A percentile compares a stretch with the other conserved stretches of the same genome.
Evolutionary conservation across 2,329 filamentous ascomycete genomes (phyloP).

Genomic region (Fusarium tuaranense): DNA sequence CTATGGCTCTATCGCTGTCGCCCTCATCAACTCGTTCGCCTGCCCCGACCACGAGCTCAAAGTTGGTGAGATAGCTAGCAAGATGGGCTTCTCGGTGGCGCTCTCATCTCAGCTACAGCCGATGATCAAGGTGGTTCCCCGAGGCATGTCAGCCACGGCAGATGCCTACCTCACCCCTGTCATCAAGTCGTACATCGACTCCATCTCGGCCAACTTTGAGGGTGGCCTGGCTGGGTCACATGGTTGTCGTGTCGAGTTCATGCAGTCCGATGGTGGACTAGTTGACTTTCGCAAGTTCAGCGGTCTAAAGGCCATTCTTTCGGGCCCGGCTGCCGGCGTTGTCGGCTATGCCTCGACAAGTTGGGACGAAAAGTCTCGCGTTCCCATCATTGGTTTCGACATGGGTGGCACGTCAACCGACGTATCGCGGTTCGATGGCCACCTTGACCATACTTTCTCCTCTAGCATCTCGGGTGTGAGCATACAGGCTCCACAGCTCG

Average conservation of each 20-base stretch:
- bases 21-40: not conserved
- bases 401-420: conserved; percentile 80
- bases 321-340: conserved; percentile 81
- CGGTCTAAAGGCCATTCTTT: conserved; percentile 76
- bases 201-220: conserved; percentile 44
- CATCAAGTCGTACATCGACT: conserved; percentile 50
- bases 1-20: not conserved
- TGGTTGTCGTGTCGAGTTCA: conserved; percentile 27
- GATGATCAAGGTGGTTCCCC: conserved; percentile 56
- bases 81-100: not conserved
- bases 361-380: conserved; percentile 75
- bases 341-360: conserved; percentile 81
- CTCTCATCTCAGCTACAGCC: conserved; percentile 32
- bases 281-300: conserved; percentile 72
- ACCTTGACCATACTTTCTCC: conserved; percentile 68
- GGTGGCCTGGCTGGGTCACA: conserved; percentile 47
- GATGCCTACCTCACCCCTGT: conserved; percentile 57
- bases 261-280: conserved; percentile 66
- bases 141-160: conserved; percentile 55
- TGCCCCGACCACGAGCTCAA: not conserved
- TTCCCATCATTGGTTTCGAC: conserved; percentile 81
- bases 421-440: conserved; percentile 73
- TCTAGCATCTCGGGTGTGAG: conserved; percentile 83
- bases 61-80: not conserved
- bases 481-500: conserved; percentile 82